These are phyloP conservation scores for Coprinopsis marcescibilis DNA, from an alignment of 768 basidiomycete species.

Conservation along the genomic window DNA sequence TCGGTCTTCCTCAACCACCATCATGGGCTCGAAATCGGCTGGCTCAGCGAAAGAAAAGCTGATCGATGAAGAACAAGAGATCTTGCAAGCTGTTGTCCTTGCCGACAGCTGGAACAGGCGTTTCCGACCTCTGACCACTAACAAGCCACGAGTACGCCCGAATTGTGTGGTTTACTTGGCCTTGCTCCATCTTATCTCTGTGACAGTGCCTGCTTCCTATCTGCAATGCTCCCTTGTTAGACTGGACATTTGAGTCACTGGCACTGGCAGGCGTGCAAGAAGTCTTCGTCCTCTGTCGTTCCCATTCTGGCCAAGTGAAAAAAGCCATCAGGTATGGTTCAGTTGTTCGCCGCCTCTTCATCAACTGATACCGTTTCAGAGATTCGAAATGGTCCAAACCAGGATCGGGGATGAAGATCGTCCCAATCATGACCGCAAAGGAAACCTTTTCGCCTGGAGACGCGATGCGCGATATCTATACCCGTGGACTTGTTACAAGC, in stretches of 20 bases:
- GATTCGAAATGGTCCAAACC: slow-evolving; percentile 84
- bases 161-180: slow-evolving; percentile 13
- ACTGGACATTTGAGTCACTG: slow-evolving; percentile 96
- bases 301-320: slow-evolving; percentile 83
- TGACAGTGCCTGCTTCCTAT: slow-evolving; percentile 84
- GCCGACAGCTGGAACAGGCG: slow-evolving; percentile 96
- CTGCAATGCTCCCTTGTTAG: slow-evolving; percentile 88
- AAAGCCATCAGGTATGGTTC: slow-evolving; percentile 66
- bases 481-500: slow-evolving; percentile 80
- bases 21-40: slow-evolving; percentile 64
- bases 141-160: slow-evolving; percentile 73
- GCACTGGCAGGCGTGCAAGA: slow-evolving; percentile 94
- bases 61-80: slow-evolving; percentile 71
- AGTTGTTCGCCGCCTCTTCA: slow-evolving; percentile 10
- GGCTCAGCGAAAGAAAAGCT: slow-evolving; percentile 55
- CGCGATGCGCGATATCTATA: slow-evolving; percentile 91
- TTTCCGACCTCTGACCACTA: slow-evolving; percentile 84
- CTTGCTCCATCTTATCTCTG: slow-evolving; percentile 13
- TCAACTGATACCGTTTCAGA: slow-evolving; percentile 31
- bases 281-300: slow-evolving; percentile 92
- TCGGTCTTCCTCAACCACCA: slow-evolving; percentile 11
- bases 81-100: slow-evolving; percentile 90
- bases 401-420: slow-evolving; percentile 73
- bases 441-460: slow-evolving; percentile 87
- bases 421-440: slow-evolving; percentile 80